Base-by-base conservation (phyloP, 2,329 filamentous ascomycete genomes). In the Phialophora chinensis region DNA sequence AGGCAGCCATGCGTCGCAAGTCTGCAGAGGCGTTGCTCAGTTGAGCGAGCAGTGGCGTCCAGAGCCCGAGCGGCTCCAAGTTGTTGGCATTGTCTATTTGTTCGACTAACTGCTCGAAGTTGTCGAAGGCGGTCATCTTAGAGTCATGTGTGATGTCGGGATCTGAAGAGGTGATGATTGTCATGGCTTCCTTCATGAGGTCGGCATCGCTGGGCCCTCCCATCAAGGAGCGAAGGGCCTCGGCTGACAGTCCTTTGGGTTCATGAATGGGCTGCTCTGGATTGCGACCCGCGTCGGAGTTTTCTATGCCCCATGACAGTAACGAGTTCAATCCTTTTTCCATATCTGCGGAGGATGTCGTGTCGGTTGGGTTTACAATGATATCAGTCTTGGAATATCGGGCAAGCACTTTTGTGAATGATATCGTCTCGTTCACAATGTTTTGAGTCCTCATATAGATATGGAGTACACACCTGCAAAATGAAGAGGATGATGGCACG, bases 81-180 rank as follows among this genome's bases (percentile, higher is more conserved):
- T 97, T 96, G 83, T 98, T 99, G 66, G 95, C 94, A 78, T 99
- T 99, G 84, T 99, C 95, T 73, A 98, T 88, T 69, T 87, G 88
- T 82, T 97, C 93, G 74, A 97, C 90, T 66, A 97, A 84, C 79
- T 96, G 92, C 81, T 97, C 93, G 69, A 97, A 90, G 81, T 97
- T 97, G 85, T 97, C 93, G 79, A 96, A 96, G 44, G 93, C 93
- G 65, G 89, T 86, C 62, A 96, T 80, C 78, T 91, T 92, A 79
- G 92, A 87, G 52, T 92, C 90, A 58, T 94, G 83, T 3, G 87
- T 85, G 63, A 90, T 82, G 64, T 90, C 85, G 8, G 87, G 81
- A 73, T 86, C 83, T 1, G 81, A 71, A 20, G 88, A 87, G 10
- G 83, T 85, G 75, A 97, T 90, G 64, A 91, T 87, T 31, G 85